Conservation (phyloP, 345 rosid species). For the Ricinus communis region DNA sequence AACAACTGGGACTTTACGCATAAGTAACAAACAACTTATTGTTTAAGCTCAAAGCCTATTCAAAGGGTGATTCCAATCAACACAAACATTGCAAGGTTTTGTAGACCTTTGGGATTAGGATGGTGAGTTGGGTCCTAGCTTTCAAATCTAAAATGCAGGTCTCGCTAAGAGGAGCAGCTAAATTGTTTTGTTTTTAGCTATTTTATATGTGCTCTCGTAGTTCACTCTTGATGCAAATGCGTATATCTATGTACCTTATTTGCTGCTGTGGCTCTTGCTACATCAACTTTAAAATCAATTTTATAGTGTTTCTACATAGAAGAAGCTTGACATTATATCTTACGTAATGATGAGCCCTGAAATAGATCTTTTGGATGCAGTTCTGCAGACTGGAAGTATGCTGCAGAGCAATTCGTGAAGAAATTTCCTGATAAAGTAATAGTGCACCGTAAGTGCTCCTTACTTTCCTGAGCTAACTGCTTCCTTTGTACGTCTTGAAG, state of each 20-base stretch:
- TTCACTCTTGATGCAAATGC: not conserved
- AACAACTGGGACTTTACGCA: no score
- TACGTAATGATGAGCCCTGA: not conserved
- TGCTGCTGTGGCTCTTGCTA: not conserved
- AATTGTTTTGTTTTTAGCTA: not conserved
- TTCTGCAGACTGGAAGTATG: conserved; percentile 89
- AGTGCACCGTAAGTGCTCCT: conserved; percentile 70
- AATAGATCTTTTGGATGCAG: conserved; percentile 30
- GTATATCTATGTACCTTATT: not conserved
- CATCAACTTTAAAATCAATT: not conserved
- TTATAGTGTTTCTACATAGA: not conserved
- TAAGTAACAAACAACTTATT: not conserved
- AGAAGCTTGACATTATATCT: not conserved
- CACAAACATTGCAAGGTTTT: not conserved
- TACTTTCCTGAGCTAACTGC: not conserved
- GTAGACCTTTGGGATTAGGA: not conserved
- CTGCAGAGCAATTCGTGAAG: conserved; percentile 83
- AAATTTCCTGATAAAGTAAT: conserved; percentile 79
- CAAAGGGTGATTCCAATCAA: not conserved
- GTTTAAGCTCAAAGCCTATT: not conserved
- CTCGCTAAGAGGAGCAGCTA: not conserved
- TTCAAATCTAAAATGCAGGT: not conserved
- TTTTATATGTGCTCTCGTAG: not conserved
- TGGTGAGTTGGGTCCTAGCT: not conserved
- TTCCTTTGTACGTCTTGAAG: not conserved